Evolutionary conservation across 768 basidiomycete genomes (phyloP), one percentile per base, ranked within the genome.

Genomic region (Lanmaoa pseudosensibilis): DNA sequence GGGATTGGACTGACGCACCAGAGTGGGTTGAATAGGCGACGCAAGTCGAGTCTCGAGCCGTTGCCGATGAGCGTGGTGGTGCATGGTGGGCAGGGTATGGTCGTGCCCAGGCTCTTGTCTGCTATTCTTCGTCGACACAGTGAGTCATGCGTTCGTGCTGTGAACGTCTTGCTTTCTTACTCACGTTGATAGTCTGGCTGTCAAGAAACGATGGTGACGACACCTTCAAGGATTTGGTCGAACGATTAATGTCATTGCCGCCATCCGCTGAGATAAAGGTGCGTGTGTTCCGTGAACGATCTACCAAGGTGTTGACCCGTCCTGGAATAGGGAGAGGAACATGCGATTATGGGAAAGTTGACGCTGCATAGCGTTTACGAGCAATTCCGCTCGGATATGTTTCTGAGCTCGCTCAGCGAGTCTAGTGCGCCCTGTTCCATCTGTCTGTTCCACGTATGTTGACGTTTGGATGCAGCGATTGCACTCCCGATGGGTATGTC

Each of bases 351-450:
- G 66, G 94, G 88, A 0, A 86, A 83, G 60, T 74, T 96, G n/a
- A 86, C 85, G 1, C 73, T 98, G 30, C 84, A 90, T 50, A 82
- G 86, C 27, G 89, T 88, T 1, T 86, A 94, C 61, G 80, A 81
- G 37, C 85, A 84, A 8, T 92, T 96, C 76, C 83, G 83, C 33
- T 80, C 84, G 0, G 94, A 98, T 67, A 90, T 97, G 77, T 90
- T 94, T 68, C 77, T 97, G 55, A 94, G 88, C 65, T 94, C 94
- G 18, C 75, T 98, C 23, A 82, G 88, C 0, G 96, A 98, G 69
- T 96, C 96, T 1, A 87, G 94, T 96, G 64, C 36, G 92, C 74
- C 36, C 55, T 11, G 25, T 33, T 43, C 15, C 13, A 5, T 32
- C 32, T 44, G 37, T n/a, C 36, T 21, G 33, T 45, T 50, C 7